Evolutionary conservation across 176 grass and related monocot genomes (phyloP).

Genomic region (Aegilops tauschii): DNA sequence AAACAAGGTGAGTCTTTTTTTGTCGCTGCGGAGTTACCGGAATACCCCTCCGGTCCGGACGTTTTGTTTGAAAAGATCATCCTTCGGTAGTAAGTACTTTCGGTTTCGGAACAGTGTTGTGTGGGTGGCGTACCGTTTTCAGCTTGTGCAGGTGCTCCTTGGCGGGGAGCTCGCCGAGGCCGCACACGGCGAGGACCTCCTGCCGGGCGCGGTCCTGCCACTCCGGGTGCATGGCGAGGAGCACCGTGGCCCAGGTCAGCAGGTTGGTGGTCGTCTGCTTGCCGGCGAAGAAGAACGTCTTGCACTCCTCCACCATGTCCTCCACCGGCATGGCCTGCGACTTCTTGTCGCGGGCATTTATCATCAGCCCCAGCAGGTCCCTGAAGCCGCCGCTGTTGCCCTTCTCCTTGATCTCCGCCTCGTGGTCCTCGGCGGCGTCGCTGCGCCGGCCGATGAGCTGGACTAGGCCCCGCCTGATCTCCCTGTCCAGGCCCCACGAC

Average conservation of each 20-base stretch:
- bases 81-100: neutral
- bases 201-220: conserved; percentile 71
- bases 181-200: conserved; percentile 75
- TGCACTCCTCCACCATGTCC: conserved; percentile 98
- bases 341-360: conserved; percentile 42
- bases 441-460: conserved; percentile 58
- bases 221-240: conserved; percentile 90
- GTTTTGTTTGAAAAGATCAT: neutral
- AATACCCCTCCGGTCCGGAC: neutral
- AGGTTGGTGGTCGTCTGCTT: conserved; percentile 95
- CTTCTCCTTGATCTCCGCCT: neutral
- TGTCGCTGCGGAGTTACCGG: conserved; percentile 3
- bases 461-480: conserved; percentile 60
- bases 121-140: conserved; percentile 61
- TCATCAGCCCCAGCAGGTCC: conserved; percentile 81
- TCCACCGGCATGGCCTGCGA: conserved; percentile 41
- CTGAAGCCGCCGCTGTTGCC: conserved; percentile 12
- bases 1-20: conserved; percentile 28
- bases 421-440: conserved; percentile 5
- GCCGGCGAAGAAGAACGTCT: conserved; percentile 98
- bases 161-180: conserved; percentile 62
- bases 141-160: conserved; percentile 77
- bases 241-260: conserved; percentile 77
- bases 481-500: conserved; percentile 75
- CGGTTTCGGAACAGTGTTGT: neutral